Evolutionary conservation across 177 flowering plant species (phyloP).

Genomic region (Vitis hybrid): DNA sequence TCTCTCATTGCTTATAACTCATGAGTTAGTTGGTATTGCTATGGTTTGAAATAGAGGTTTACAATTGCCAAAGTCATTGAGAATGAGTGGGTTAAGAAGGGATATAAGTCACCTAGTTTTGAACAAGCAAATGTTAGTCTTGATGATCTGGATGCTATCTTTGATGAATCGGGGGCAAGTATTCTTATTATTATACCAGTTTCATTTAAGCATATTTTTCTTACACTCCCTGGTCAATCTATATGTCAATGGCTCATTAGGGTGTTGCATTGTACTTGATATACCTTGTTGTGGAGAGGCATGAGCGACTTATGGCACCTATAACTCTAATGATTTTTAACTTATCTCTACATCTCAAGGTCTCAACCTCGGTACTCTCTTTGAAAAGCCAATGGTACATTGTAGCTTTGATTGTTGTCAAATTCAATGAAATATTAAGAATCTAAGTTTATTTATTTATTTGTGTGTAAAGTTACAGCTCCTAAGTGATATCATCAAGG

Average conservation of each 20-base stretch:
- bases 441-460: neutral
- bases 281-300: slow-evolving; percentile 84
- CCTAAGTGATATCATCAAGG: neutral
- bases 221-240: too few relatives aligned
- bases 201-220: neutral
- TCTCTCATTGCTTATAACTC: neutral
- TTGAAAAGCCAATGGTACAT: slow-evolving; percentile 92
- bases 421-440: neutral
- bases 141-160: slow-evolving; percentile 65
- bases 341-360: slow-evolving; percentile 98
- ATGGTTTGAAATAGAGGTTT: slow-evolving; percentile 63
- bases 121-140: slow-evolving; percentile 58
- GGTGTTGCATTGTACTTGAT: neutral
- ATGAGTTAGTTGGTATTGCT: neutral
- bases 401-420: neutral
- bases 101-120: slow-evolving; percentile 72
- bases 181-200: too few relatives aligned
- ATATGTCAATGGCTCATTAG: neutral
- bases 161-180: too few relatives aligned
- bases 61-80: slow-evolving; percentile 71
- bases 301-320: slow-evolving; percentile 61
- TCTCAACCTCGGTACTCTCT: slow-evolving; percentile 84
- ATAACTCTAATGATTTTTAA: slow-evolving; percentile 91
- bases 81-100: slow-evolving; percentile 97
- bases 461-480: neutral